phyloP scores from a whole-genome alignment of 2,329 filamentous ascomycete genomes.

The Grosmannia clavigera region DNA sequence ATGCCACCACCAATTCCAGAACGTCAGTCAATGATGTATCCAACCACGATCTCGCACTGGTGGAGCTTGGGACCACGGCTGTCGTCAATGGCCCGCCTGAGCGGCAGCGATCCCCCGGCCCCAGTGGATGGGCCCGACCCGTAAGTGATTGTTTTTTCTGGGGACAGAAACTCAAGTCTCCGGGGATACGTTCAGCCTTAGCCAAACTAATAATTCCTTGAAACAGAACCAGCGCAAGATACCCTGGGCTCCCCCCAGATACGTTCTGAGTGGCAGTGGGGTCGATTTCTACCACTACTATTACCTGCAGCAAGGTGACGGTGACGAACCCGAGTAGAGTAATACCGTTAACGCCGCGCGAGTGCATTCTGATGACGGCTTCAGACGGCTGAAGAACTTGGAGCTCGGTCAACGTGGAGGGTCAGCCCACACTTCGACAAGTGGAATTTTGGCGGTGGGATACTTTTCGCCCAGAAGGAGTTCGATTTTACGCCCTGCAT shows the following conservation, averaged over 20 bases:
- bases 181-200: background rate
- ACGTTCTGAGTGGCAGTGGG: background rate
- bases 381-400: background rate
- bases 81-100: background rate
- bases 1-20: background rate
- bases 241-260: background rate
- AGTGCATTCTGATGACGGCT: no score
- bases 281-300: background rate
- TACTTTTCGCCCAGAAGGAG: background rate
- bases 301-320: background rate
- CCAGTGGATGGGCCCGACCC: constrained; percentile 12
- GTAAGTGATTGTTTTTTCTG: constrained; percentile 4
- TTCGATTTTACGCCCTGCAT: background rate
- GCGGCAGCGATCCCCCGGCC: background rate
- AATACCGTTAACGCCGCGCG: no score
- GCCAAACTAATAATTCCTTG: background rate
- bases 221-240: background rate
- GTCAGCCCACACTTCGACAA: no score
- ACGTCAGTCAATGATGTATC: background rate
- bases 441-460: background rate
- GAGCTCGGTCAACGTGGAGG: background rate
- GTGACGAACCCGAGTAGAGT: background rate
- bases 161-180: no score
- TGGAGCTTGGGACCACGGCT: constrained; percentile 2
- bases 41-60: background rate